A percentile compares a stretch with the other conserved stretches of the same genome.
These are phyloP conservation scores for Brassica napus DNA, from an alignment of 345 rosid genomes.

Conservation along the genomic window DNA sequence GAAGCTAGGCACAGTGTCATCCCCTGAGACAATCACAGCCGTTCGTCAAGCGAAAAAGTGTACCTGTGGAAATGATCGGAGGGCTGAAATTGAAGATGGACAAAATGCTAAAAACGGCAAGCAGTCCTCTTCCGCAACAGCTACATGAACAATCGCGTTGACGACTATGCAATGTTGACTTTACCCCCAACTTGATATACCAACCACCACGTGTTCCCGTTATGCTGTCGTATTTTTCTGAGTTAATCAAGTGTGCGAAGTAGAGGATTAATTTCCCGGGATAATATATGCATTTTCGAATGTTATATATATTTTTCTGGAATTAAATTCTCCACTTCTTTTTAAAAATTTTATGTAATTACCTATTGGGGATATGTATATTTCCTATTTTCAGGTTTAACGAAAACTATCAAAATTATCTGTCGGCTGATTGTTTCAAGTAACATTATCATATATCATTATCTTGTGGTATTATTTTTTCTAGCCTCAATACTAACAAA, in stretches of 20 bases:
- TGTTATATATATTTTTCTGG: slow-evolving; percentile 29
- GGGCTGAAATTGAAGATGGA: slow-evolving; percentile 31
- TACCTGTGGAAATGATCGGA: slow-evolving; percentile 38
- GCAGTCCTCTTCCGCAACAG: slow-evolving; percentile 35
- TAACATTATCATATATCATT: not conserved
- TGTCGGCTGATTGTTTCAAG: not conserved
- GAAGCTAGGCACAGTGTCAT: slow-evolving; percentile 36
- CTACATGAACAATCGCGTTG: slow-evolving; percentile 25
- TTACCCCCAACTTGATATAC: slow-evolving; percentile 32
- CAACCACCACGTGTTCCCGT: slow-evolving; percentile 35
- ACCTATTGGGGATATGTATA: slow-evolving; percentile 38
- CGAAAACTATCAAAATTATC: slow-evolving; percentile 8
- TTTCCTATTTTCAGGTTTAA: slow-evolving; percentile 39
- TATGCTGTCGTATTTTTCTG: slow-evolving; percentile 36
- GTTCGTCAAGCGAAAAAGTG: slow-evolving; percentile 35
- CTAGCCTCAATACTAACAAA: too few relatives aligned
- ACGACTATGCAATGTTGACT: slow-evolving; percentile 36
- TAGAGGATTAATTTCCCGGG: slow-evolving; percentile 18
- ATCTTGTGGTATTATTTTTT: not conserved
- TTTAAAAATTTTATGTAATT: slow-evolving; percentile 31
- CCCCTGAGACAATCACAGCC: slow-evolving; percentile 30
- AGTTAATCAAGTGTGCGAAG: slow-evolving; percentile 42
- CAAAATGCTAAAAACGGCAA: slow-evolving; percentile 25
- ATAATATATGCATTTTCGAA: slow-evolving; percentile 30
- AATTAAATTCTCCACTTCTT: slow-evolving; percentile 25